Evolutionary conservation across 1,284 basidiomycete species (phyloP), one percentile per base, ranked within the genome.

Genomic region (Trichosporon asahii): DNA sequence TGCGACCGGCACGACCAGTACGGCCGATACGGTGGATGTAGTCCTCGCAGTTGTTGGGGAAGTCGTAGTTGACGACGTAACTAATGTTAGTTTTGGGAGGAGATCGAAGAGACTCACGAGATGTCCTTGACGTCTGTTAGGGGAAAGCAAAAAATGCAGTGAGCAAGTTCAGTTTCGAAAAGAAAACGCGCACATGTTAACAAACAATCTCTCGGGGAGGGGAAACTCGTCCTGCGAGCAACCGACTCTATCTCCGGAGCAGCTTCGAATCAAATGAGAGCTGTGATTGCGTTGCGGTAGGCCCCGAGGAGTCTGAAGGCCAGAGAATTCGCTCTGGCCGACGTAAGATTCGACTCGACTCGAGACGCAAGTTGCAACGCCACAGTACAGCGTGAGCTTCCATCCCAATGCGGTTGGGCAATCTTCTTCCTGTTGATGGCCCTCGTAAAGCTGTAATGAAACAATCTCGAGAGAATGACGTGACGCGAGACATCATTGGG

Each of bases 31-130:
- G 85, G 81, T 86, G 85, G 61, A 86, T 83, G 80, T 86, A 86
- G 80, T 86, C 85, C 79, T 85, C 78, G 72, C 79, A 80, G 77
- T 81, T 81, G 85, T 95, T 97, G 3, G 95, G 94, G 88, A 97
- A 98, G 83, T 97, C 95, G 84, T 94, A 96, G 86, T 95, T 95
- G 46, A 80, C 76, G 72, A 77, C 75, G 74, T 71, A 66, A 68
- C 70, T 68, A 33, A 67, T 83, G 66, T 66, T 67, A 64, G 65
- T 68, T 60, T 66, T 55, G n/a, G 4, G 8, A 29, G 8, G 1
- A 5, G 11, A 8, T 7, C 7, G 14, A 31, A 44, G 40, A 1
- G 25, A 74, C 74, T 76, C 69, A 76, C 75, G 66, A 49, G 65
- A 80, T 83, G 74, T 84, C 82, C 78, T 81, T 81, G 77, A 83